Evolutionary conservation across 164 flowering plant species (phyloP), one percentile per base, ranked within the genome.

Genomic region (Umbilicus rupestris): DNA sequence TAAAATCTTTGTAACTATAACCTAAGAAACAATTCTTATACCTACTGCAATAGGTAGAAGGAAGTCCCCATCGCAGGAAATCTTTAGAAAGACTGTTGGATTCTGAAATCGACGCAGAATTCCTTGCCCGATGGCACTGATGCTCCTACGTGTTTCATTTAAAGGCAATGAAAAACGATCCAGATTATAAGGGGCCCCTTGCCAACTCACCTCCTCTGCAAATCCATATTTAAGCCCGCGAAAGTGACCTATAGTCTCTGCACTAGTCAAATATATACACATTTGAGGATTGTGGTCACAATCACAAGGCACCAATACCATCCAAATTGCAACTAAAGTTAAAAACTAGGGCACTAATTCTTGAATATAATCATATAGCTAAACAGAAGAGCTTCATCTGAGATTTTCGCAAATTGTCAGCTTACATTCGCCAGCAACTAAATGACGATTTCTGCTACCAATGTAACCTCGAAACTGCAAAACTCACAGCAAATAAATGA

Each of bases 41-140:
- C 93, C 96, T 37, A 90, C 92, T 70, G 77, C 62, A 73, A 90
- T 82, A 8, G 96, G 96, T 9, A 90, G 78, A 69, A 87, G 47
- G 24, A 79, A 82, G 50, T 87, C 90, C 44, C 86, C 92, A 74
- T 82, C 85, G 75, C 93, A 90, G 57, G 88, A 79, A 78, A 90
- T 74, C 78, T 87, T 90, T 20, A 86, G 87, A 66, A 90, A 87
- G 30, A 90, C 77, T 1, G 92, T 84, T 0, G 94, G 94, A 70
- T 73, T 76, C 68, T 72, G 83, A 68, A 85, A 88, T 5, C 77
- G 85, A 1, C 70, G 83, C 65, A 90, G 83, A 74, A 88, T 77
- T 11, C 73, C 84, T 14, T 68, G 72, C 30, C 85, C 85, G 15
- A 84, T 24, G 3, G 78, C 68, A 64, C 41, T 49, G 47, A 74